phyloP scores from a whole-genome alignment of 2,329 filamentous ascomycete genomes.

The Botrytis medusae region DNA sequence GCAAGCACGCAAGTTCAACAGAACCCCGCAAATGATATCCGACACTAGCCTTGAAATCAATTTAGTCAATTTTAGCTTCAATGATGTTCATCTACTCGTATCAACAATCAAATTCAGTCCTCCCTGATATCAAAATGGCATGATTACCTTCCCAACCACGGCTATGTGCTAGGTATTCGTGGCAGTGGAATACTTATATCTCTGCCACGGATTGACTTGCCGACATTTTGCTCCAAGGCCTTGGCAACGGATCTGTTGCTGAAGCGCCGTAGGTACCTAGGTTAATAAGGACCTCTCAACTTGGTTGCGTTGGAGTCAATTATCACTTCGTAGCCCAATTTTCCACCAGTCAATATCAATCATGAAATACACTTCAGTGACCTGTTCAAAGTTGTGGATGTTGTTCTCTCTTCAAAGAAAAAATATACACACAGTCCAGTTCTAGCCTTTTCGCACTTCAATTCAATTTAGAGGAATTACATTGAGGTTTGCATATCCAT shows the following conservation, averaged over 20 bases:
- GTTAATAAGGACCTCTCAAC: not conserved
- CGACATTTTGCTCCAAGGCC: not conserved
- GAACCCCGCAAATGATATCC: not conserved
- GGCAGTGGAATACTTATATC: not conserved
- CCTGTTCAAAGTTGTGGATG: not conserved
- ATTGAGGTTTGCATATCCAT: not conserved
- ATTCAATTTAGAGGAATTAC: not conserved
- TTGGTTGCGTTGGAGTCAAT: not conserved
- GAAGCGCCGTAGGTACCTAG: not conserved
- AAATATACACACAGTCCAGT: not conserved
- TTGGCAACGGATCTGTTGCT: not conserved
- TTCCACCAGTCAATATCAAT: not conserved
- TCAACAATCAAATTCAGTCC: not conserved
- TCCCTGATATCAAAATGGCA: not conserved
- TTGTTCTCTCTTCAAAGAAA: not conserved
- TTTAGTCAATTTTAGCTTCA: not conserved
- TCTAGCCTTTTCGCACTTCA: not conserved
- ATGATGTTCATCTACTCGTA: not conserved
- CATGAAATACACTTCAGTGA: not conserved
- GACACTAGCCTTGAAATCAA: not conserved
- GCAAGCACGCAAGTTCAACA: not conserved
- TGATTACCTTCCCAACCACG: not conserved
- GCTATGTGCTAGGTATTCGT: not conserved
- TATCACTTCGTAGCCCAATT: too few species aligned
- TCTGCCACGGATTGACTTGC: not conserved